Conservation (phyloP, 2,329 filamentous ascomycete genomes). For the Epichloe brachyelytri region DNA sequence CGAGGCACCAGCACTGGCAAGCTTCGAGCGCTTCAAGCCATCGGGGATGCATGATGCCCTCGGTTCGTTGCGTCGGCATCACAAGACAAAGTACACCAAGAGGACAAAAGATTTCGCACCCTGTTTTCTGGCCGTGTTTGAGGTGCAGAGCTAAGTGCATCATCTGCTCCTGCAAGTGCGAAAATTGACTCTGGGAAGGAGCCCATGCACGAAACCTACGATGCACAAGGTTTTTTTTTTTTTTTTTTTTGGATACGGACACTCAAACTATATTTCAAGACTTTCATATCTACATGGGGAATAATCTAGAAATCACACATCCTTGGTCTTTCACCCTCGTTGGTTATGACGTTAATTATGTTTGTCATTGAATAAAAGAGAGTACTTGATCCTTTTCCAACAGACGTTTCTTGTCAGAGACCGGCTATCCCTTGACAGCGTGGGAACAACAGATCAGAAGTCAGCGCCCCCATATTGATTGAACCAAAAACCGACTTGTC, state of each 20-base stretch:
- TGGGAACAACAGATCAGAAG: no score
- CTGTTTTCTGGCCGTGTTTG: no score
- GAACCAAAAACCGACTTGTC: neutral
- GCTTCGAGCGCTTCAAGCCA: constrained; percentile 29
- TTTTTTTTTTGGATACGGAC: neutral
- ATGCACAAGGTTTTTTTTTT: neutral
- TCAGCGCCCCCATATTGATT: no score
- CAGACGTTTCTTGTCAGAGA: no score
- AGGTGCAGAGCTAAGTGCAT: no score
- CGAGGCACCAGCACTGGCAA: neutral
- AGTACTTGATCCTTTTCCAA: no score
- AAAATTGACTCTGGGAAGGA: neutral
- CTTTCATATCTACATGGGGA: neutral
- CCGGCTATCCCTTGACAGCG: no score
- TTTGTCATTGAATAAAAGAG: neutral
- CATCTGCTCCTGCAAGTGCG: no score
- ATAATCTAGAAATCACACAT: neutral
- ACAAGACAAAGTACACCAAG: no score
- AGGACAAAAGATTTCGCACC: no score
- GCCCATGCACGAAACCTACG: neutral
- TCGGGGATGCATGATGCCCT: constrained; percentile 12
- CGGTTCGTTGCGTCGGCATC: no score
- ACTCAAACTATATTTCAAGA: neutral
- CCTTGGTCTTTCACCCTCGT: neutral
- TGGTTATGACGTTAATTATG: neutral